Conservation (phyloP, 306 rosid genomes). For the Prunus armeniaca region DNA sequence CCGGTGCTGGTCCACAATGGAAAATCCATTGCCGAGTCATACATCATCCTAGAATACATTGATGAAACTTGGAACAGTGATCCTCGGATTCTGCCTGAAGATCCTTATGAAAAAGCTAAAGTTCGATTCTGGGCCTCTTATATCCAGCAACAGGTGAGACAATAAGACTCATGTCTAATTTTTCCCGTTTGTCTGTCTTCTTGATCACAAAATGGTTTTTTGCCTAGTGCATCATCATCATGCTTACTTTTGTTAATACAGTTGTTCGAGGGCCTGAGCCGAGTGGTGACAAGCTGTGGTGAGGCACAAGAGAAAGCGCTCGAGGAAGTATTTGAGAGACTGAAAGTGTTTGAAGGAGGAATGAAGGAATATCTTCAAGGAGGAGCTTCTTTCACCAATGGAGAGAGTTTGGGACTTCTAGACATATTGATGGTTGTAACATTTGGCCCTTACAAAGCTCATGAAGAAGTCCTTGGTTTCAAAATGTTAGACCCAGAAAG, state of each 20-base stretch:
- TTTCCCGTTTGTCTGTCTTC: neutral
- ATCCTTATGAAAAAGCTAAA: conserved; percentile 23
- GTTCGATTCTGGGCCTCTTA: conserved; percentile 32
- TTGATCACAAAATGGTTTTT: too few species aligned
- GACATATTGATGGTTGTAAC: conserved; percentile 17
- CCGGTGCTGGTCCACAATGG: conserved; percentile 29
- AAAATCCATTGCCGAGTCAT: conserved; percentile 23
- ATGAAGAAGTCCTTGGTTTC: conserved; percentile 30
- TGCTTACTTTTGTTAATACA: neutral
- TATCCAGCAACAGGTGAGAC: conserved; percentile 31
- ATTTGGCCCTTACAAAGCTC: conserved; percentile 20
- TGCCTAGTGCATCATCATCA: too few species aligned
- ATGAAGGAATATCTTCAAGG: conserved; percentile 16
- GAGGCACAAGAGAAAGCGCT: conserved; percentile 28
- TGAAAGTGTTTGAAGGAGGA: conserved; percentile 25
- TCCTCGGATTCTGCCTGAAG: conserved; percentile 24
- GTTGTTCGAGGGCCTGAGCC: conserved; percentile 14
- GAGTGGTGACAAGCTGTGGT: neutral
- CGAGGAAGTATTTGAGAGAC: conserved; percentile 10
- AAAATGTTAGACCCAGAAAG: conserved; percentile 21
- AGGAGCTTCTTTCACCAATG: conserved; percentile 5
- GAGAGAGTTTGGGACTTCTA: conserved; percentile 15
- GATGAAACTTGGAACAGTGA: conserved; percentile 32
- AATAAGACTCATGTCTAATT: neutral
- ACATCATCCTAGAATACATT: conserved; percentile 30